Evolutionary conservation across 495 filamentous ascomycete species (phyloP).

Genomic region (Talaromyces proteolyticus): DNA sequence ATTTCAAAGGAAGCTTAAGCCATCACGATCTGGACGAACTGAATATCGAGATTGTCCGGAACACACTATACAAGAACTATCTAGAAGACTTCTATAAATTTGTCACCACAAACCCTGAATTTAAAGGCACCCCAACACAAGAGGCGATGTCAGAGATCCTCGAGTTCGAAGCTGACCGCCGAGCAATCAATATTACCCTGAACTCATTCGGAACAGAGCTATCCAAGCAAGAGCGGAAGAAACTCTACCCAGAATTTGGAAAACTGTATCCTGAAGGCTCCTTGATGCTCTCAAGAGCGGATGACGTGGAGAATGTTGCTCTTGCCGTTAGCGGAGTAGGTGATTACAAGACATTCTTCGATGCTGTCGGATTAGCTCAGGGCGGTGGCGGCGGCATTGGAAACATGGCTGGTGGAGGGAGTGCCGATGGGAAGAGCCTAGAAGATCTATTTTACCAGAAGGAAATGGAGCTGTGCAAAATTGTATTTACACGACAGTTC

Average conservation of each 20-base stretch:
- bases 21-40: conserved; percentile 97
- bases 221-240: conserved; percentile 87
- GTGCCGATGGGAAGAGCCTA: conserved; percentile 77
- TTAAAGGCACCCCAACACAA: conserved; percentile 80
- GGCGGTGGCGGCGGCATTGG: conserved; percentile 62
- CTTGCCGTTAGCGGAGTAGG: conserved; percentile 85
- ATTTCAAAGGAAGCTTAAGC: conserved; percentile 92
- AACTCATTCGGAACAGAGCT: conserved; percentile 99
- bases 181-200: conserved; percentile 98
- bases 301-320: conserved; percentile 89
- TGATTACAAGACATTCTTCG: conserved; percentile 94
- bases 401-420: conserved; percentile 75
- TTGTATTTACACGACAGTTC: conserved; percentile 93
- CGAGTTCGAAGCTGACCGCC: conserved; percentile 92
- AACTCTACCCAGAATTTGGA: conserved; percentile 92
- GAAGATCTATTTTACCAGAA: conserved; percentile 99
- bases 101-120: conserved; percentile 77
- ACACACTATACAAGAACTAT: conserved; percentile 99
- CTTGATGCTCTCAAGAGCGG: conserved; percentile 88
- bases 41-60: conserved; percentile 98
- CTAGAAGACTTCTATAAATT: conserved; percentile 95
- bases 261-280: conserved; percentile 89
- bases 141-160: conserved; percentile 94
- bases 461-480: conserved; percentile 97
- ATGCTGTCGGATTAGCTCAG: conserved; percentile 79